phyloP scores from a whole-genome alignment of 805 yeast species.

The Blastobotrys parvus region DNA sequence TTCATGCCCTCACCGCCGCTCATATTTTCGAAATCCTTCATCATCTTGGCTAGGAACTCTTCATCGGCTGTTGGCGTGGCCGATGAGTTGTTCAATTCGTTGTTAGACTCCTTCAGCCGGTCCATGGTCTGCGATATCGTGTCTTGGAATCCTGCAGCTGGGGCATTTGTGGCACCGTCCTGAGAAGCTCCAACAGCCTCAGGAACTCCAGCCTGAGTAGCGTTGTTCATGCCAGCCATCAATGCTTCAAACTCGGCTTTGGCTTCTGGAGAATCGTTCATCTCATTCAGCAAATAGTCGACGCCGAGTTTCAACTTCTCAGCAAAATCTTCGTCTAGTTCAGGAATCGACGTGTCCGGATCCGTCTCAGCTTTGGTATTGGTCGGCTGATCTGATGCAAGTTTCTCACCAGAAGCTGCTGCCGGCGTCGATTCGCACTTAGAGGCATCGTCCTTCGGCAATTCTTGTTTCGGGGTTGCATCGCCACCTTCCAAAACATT shows the following conservation, averaged over 20 bases:
- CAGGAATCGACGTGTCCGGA: slow-evolving; percentile 17
- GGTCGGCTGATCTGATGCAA: not conserved
- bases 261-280: slow-evolving; percentile 46
- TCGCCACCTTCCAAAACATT: no score
- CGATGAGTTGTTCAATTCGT: slow-evolving; percentile 52
- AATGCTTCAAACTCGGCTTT: slow-evolving; percentile 43
- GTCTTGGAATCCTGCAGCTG: slow-evolving; percentile 41
- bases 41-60: slow-evolving; percentile 51
- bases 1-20: slow-evolving; percentile 40
- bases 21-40: slow-evolving; percentile 45
- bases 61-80: slow-evolving; percentile 33
- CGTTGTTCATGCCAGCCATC: slow-evolving; percentile 23
- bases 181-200: slow-evolving; percentile 5
- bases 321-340: slow-evolving; percentile 32
- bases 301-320: slow-evolving; percentile 31
- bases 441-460: slow-evolving; percentile 1
- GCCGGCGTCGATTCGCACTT: not conserved
- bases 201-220: slow-evolving; percentile 10
- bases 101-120: slow-evolving; percentile 70
- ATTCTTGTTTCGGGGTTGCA: not conserved
- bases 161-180: slow-evolving; percentile 14
- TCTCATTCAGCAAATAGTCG: slow-evolving; percentile 39
- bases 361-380: slow-evolving; percentile 2
- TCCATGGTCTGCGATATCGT: slow-evolving; percentile 75
- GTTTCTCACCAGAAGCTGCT: not conserved